A percentile compares a stretch with the other conserved stretches of the same genome.
phyloP scores from a whole-genome alignment of 2,329 filamentous ascomycete species.

The Hypoxylon sp. region DNA sequence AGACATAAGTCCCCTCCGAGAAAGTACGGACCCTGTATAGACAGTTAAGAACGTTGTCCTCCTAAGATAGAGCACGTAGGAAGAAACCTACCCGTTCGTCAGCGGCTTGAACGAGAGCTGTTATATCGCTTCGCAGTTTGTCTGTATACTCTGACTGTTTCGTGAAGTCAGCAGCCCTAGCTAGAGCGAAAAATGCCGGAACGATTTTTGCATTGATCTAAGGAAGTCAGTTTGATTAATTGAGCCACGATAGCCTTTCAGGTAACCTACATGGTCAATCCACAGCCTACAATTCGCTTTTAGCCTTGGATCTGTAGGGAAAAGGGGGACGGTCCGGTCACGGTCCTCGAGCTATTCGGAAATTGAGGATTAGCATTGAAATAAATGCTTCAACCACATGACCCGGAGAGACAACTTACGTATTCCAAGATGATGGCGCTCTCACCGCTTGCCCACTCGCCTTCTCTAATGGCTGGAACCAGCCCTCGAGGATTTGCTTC shows the following conservation, averaged over 20 bases:
- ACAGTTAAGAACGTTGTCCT: constrained; percentile 25
- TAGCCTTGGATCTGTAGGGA: constrained; percentile 75
- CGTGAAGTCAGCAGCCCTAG: constrained; percentile 73
- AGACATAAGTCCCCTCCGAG: constrained; percentile 67
- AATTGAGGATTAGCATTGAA: constrained; percentile 19
- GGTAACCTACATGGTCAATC: constrained; percentile 78
- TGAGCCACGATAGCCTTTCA: not conserved
- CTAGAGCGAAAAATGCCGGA: constrained; percentile 80
- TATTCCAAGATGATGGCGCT: constrained; percentile 90
- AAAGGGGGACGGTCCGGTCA: constrained; percentile 69
- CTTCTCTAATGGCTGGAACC: constrained; percentile 83
- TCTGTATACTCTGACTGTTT: constrained; percentile 72
- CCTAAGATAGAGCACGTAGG: not conserved
- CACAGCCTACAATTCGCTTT: constrained; percentile 84
- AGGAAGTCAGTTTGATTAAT: constrained; percentile 16
- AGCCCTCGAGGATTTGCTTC: constrained; percentile 83
- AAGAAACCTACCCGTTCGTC: constrained; percentile 58
- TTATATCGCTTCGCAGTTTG: constrained; percentile 76
- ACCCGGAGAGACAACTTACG: constrained; percentile 62
- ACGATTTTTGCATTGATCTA: constrained; percentile 84
- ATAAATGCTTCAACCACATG: not conserved
- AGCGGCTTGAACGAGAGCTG: constrained; percentile 63
- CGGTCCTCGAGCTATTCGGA: constrained; percentile 78
- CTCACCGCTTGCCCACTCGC: constrained; percentile 86
- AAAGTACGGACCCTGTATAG: constrained; percentile 76